Percentiles rank a stretch among this genome's conserved stretches.
Evolutionary conservation across 2,329 filamentous ascomycete species (phyloP).

Genomic region (Aspergillus fructus): DNA sequence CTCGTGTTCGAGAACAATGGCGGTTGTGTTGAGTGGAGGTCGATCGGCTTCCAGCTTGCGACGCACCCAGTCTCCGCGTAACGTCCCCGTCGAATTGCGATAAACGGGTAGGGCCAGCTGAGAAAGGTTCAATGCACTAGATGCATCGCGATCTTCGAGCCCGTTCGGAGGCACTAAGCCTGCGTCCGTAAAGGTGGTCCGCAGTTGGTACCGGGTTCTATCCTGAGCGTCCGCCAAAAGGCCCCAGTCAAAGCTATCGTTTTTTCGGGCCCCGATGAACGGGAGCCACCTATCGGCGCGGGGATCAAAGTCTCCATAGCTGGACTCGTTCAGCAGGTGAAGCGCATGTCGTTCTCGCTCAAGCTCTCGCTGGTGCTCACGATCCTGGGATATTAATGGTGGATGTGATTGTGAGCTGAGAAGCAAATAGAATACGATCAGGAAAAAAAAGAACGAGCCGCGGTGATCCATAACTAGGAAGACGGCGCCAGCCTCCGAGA

Average conservation of each 20-base stretch:
- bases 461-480: constrained; percentile 44
- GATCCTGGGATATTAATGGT: constrained; percentile 40
- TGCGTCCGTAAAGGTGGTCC: constrained; percentile 30
- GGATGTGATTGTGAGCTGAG: constrained; percentile 49
- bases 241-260: constrained; percentile 77
- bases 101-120: constrained; percentile 59
- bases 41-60: constrained; percentile 51
- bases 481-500: constrained; percentile 25
- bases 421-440: constrained; percentile 55
- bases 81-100: constrained; percentile 73
- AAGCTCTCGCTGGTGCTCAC: constrained; percentile 50
- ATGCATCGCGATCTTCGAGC: constrained; percentile 25
- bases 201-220: constrained; percentile 59
- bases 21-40: constrained; percentile 62
- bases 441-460: constrained; percentile 50
- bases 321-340: constrained; percentile 49
- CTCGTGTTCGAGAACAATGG: constrained; percentile 62
- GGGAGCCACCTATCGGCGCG: constrained; percentile 57
- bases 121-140: constrained; percentile 35
- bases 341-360: constrained; percentile 53
- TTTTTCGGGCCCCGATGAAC: constrained; percentile 72
- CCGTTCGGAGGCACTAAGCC: constrained; percentile 31
- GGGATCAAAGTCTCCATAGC: constrained; percentile 54
- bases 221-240: constrained; percentile 66
- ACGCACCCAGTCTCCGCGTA: constrained; percentile 74